A percentile compares a stretch with the other conserved stretches of the same genome.
phyloP scores from a whole-genome alignment of 2,329 filamentous ascomycete species.

The Bipolaris bicolor region DNA sequence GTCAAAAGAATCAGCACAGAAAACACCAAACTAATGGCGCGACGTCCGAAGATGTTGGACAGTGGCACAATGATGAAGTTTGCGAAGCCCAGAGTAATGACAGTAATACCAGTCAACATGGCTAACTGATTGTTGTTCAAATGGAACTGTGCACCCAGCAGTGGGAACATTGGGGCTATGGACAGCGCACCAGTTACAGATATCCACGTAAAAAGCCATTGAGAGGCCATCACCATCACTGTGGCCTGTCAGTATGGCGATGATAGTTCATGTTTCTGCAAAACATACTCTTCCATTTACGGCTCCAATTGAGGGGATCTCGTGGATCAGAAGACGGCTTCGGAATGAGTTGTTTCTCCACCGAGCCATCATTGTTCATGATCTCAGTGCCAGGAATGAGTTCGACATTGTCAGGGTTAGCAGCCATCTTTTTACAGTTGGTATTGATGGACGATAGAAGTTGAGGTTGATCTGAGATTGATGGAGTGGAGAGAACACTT shows the following conservation, averaged over 20 bases:
- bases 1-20: constrained; percentile 50
- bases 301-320: constrained; percentile 49
- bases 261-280: background rate
- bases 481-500: background rate
- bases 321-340: constrained; percentile 41
- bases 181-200: constrained; percentile 52
- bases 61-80: constrained; percentile 55
- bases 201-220: constrained; percentile 53
- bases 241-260: background rate
- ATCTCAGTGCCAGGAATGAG: constrained; percentile 42
- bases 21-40: constrained; percentile 50
- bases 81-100: constrained; percentile 54
- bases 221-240: constrained; percentile 48
- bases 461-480: background rate
- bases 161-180: constrained; percentile 53
- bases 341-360: constrained; percentile 36
- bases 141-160: constrained; percentile 50
- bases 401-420: constrained; percentile 17
- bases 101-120: constrained; percentile 52
- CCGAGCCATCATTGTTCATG: constrained; percentile 30
- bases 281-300: constrained; percentile 41
- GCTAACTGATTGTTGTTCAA: constrained; percentile 51
- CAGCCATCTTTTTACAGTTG: constrained; percentile 18
- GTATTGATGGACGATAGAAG: background rate
- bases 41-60: constrained; percentile 53